phyloP scores from a whole-genome alignment of 352 stramenopile species.

The Phytopythium helicoides region DNA sequence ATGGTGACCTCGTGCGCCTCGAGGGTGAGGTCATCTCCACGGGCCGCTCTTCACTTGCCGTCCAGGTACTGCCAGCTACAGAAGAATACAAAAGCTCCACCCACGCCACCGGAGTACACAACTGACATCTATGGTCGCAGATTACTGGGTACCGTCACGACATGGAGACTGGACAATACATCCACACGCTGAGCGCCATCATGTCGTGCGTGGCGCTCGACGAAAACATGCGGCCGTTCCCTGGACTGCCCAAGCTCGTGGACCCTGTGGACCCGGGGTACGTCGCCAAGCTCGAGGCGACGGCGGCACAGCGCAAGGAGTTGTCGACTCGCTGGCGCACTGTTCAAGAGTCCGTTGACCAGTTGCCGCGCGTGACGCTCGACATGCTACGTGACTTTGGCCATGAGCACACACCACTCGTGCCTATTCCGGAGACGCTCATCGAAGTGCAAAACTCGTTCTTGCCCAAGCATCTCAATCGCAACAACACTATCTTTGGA shows the following conservation, averaged over 20 bases:
- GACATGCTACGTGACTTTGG: conserved; percentile 59
- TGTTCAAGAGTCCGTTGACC: conserved; percentile 64
- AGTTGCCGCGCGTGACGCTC: conserved; percentile 50
- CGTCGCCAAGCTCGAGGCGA: conserved; percentile 47
- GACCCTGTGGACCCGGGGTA: conserved; percentile 41
- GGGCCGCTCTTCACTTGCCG: conserved; percentile 49
- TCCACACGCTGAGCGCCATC: conserved; percentile 66
- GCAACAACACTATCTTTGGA: conserved; percentile 75
- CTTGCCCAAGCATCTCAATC: conserved; percentile 68
- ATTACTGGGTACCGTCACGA: conserved; percentile 70
- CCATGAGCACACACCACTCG: conserved; percentile 34
- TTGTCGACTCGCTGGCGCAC: conserved; percentile 54
- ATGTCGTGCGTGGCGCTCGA: conserved; percentile 74
- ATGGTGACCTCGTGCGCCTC: conserved; percentile 60
- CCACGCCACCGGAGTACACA: no score
- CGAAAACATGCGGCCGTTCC: conserved; percentile 54
- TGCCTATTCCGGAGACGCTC: conserved; percentile 58
- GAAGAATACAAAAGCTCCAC: no score
- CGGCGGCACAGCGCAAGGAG: conserved; percentile 61
- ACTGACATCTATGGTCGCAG: no score
- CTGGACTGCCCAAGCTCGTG: conserved; percentile 43
- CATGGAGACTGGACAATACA: conserved; percentile 58
- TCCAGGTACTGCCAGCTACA: no score
- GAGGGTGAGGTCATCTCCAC: conserved; percentile 66
- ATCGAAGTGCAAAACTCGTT: conserved; percentile 78